Evolutionary conservation across 1,139 yeast genomes (phyloP), one percentile per base, ranked within the genome.

Genomic region (Pneumocystis canis): DNA sequence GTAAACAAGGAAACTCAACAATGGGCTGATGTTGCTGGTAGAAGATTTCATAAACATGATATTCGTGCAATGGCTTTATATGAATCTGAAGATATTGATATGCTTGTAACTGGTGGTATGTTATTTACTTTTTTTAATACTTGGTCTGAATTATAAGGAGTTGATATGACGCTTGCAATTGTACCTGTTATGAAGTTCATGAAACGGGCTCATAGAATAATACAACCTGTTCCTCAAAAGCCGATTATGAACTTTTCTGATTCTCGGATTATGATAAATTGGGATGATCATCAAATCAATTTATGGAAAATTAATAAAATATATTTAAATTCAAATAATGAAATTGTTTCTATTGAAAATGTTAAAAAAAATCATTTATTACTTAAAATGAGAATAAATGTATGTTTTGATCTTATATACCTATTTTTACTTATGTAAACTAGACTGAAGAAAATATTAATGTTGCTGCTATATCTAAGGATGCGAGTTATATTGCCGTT

Each of bases 31-130:
- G 80, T 84, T 68, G 81, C 84, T 63, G 88, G 84, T 73, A 79
- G 96, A 70, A 78, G 90, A 64, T 79, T 90, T 68, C 97, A 92
- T 73, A 83, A 95, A 59, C 89, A 89, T 71, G 98, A 92, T 74
- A 83, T 92, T 56, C 83, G 98, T 70, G 79, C 95, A 0, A 80
- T 92, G 81, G 77, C 85, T 0, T 76, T 84, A 5, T 73, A 70
- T 62, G 75, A 72, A 56, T 81, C 90, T 60, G 84, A 82, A 68
- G 84, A 84, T 41, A 41, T 64, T 31, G 63, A 62, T 35, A 58
- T 58, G 14, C 62, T 69, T 3, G 65, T 66, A 33, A 64, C 69
- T 3, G 79, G 84, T 62, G 85, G 84, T 69, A 40, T 40, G n/a
- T 40, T 9, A 40, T 40, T 40, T 40, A 18, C 18, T 14, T 35